Percentiles rank a stretch among this genome's conserved stretches.
Conservation (phyloP, 441 rosid species). For the Arabidopsis hybrid region DNA sequence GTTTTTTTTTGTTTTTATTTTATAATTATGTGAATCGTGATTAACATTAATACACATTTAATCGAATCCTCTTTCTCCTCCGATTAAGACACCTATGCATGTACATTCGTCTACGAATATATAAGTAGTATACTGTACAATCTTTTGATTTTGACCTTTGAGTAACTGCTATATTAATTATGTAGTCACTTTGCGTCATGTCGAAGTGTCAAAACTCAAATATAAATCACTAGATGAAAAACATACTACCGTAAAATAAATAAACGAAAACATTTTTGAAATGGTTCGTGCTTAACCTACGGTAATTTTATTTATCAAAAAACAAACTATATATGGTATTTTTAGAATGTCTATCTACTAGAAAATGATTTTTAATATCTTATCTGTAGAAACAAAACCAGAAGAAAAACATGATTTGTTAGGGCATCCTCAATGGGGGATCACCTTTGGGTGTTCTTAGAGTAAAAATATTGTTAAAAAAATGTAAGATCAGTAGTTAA, state of each 20-base stretch:
- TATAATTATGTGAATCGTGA: slow-evolving; percentile 11
- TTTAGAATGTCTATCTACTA: too few species aligned
- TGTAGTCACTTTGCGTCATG: slow-evolving; percentile 20
- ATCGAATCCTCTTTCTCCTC: slow-evolving; percentile 3
- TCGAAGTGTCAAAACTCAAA: slow-evolving; percentile 13
- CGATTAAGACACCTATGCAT: slow-evolving; percentile 2
- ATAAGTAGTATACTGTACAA: neutral
- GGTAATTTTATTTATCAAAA: too few species aligned
- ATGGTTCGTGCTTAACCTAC: too few species aligned
- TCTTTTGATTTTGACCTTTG: slow-evolving; percentile 12
- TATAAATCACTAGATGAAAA: neutral
- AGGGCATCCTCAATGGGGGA: too few species aligned
- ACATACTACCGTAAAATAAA: neutral
- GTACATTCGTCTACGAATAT: slow-evolving; percentile 1
- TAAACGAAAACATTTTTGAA: too few species aligned
- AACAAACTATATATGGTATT: too few species aligned
- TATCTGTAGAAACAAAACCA: too few species aligned
- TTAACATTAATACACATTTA: slow-evolving; percentile 14
- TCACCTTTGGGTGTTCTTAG: too few species aligned
- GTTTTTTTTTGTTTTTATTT: neutral
- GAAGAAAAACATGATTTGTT: too few species aligned
- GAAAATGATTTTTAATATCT: too few species aligned
- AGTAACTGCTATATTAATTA: neutral
- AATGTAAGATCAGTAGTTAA: too few species aligned
- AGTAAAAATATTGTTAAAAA: too few species aligned